Evolutionary conservation across 139 green algal genomes (phyloP), one percentile per base, ranked within the genome.

Genomic region (Chlorokybus atmophyticus): DNA sequence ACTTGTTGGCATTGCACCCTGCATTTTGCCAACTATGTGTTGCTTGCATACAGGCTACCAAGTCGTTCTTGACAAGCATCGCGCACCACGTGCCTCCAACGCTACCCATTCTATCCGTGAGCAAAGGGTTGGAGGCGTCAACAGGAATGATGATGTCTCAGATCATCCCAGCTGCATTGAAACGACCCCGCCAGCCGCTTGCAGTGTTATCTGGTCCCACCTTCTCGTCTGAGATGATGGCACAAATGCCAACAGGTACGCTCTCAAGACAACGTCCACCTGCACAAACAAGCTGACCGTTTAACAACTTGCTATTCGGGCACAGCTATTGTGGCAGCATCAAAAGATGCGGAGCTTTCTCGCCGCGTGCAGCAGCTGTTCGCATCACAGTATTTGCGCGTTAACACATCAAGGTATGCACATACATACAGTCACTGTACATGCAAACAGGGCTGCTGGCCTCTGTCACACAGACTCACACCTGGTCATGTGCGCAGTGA

Each of bases 101-200:
- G 31, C 67, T 95, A 35, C 88, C 91, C 26, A 84, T 98, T 59
- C 77, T 97, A 38, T 93, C 77, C 35, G 83, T 98, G 14, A 86
- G 68, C 74, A 98, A 98, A 62, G 91, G 85, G 0, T 62, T 90
- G 21, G 85, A 96, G 63, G 64, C 87, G 23, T 75, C 68, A 29
- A 92, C 64, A 0, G 81, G 85, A 19, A 60, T 82, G 60, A 87
- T 92, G 74, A 94, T 98, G 88, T 78, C 68, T 14, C 83, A 97
- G 52, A 52, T 98, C 29, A 87, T 98, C n/a, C 78, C 80, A 4
- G 71, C 38, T 3, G 84, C 79, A 3, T 77, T 98, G 0, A 80
- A 77, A 26, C 72, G 80, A 50, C 35, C 35, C 3, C 75, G 83
- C 48, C 88, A 98, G 63, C 89, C 88, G 0, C 67, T 79, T 0